Conservation (phyloP, 805 yeast genomes). For the Candida michaelii region DNA sequence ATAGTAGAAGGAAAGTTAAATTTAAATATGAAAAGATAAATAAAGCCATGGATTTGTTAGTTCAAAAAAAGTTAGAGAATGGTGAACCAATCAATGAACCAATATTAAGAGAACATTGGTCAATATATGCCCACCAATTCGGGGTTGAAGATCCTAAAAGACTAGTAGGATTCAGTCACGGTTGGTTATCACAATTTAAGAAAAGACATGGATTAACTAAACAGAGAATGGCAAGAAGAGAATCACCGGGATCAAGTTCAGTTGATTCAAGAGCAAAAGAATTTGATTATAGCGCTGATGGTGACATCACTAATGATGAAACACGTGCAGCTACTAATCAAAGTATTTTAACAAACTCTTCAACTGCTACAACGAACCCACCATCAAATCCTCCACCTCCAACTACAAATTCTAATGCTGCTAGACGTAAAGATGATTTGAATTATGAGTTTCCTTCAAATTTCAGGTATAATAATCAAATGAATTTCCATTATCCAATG, state of each 20-base stretch:
- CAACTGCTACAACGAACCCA: constrained; percentile 4
- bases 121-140: constrained; percentile 49
- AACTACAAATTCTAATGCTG: constrained; percentile 20
- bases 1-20: constrained; percentile 45
- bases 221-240: constrained; percentile 23
- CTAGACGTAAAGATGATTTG: constrained; percentile 10
- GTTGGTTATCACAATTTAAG: constrained; percentile 63
- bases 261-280: constrained; percentile 6
- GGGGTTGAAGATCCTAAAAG: constrained; percentile 65
- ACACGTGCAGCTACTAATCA: constrained; percentile 1
- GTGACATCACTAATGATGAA: constrained; percentile 1
- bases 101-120: constrained; percentile 56
- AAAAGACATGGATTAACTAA: constrained; percentile 52
- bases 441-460: constrained; percentile 7
- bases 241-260: neutral
- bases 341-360: constrained; percentile 2
- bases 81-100: constrained; percentile 55
- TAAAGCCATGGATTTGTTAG: constrained; percentile 57
- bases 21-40: constrained; percentile 60
- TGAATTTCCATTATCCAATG: constrained; percentile 18
- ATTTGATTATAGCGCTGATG: neutral
- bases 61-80: constrained; percentile 42
- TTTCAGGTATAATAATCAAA: constrained; percentile 14
- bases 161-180: constrained; percentile 54
- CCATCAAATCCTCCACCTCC: constrained; percentile 4